These are phyloP conservation scores for Russula virescens DNA, from an alignment of 768 basidiomycete genomes.

Conservation along the genomic window DNA sequence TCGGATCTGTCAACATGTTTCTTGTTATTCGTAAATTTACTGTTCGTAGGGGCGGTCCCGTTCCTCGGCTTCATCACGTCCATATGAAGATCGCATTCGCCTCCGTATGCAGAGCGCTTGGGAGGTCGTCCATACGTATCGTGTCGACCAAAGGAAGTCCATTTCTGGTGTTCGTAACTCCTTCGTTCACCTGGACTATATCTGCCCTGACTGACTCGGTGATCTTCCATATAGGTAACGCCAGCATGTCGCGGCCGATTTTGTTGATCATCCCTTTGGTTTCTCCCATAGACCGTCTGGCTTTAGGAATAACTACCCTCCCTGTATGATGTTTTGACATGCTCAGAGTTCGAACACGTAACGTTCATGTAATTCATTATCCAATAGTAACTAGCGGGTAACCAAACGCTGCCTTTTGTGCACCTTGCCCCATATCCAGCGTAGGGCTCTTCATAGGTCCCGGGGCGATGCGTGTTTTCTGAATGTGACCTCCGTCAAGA, in stretches of 20 bases:
- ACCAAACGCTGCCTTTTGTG: too few species aligned
- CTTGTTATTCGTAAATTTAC: neutral
- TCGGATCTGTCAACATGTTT: neutral
- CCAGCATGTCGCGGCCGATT: neutral
- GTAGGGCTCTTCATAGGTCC: neutral
- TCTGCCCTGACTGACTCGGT: neutral
- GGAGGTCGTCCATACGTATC: neutral
- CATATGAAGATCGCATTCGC: neutral
- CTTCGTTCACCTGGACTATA: neutral
- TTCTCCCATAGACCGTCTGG: neutral
- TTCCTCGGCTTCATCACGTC: neutral
- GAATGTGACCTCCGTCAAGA: conserved; percentile 3
- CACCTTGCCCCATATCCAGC: too few species aligned
- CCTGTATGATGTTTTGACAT: neutral
- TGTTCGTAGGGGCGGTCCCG: neutral
- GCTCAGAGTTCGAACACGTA: neutral
- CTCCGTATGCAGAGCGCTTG: neutral
- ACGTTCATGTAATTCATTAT: neutral
- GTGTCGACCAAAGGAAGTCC: neutral
- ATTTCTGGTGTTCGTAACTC: neutral
- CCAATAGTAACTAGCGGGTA: neutral
- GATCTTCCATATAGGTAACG: neutral
- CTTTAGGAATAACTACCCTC: neutral
- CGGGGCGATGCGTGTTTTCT: neutral
- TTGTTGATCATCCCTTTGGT: neutral